phyloP scores from a whole-genome alignment of 768 basidiomycete species.

The Suillus cothurnatus region DNA sequence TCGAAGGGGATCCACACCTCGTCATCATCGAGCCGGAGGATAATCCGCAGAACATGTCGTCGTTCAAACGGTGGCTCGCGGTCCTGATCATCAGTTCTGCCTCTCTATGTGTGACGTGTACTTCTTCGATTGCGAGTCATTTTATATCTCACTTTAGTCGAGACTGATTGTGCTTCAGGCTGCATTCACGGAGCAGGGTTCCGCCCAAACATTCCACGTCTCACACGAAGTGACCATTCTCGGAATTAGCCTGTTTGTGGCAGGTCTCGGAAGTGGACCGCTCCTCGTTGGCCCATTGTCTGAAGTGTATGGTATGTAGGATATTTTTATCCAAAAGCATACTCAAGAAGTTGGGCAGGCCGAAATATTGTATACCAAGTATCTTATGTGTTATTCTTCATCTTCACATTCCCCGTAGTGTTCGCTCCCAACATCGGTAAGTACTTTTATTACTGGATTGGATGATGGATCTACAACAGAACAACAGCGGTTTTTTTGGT shows the following conservation, averaged over 20 bases:
- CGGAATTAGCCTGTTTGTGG: slow-evolving; percentile 47
- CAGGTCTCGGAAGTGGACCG: slow-evolving; percentile 38
- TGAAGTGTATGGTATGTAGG: slow-evolving; percentile 34
- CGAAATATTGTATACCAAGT: slow-evolving; percentile 62
- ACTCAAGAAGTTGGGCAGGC: slow-evolving; percentile 40
- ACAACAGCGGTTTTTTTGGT: slow-evolving; percentile 58
- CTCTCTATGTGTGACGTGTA: slow-evolving; percentile 53
- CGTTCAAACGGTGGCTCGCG: slow-evolving; percentile 48
- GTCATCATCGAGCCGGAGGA: slow-evolving; percentile 45
- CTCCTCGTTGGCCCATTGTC: slow-evolving; percentile 44
- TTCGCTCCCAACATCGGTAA: slow-evolving; percentile 68
- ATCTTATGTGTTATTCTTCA: slow-evolving; percentile 62
- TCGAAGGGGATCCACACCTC: slow-evolving; percentile 17
- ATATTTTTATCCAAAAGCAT: background rate
- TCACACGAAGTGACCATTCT: slow-evolving; percentile 54
- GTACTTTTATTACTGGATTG: background rate
- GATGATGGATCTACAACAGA: background rate
- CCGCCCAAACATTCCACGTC: slow-evolving; percentile 54
- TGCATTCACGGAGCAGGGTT: slow-evolving; percentile 61
- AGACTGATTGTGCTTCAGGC: slow-evolving; percentile 39
- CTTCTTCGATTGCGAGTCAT: slow-evolving; percentile 55
- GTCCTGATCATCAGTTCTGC: slow-evolving; percentile 49
- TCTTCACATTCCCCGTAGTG: slow-evolving; percentile 70
- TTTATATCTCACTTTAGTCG: background rate
- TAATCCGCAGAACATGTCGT: slow-evolving; percentile 43